These are phyloP conservation scores for Leishmania tarentolae DNA, from an alignment of 208 protist species.

Conservation along the genomic window DNA sequence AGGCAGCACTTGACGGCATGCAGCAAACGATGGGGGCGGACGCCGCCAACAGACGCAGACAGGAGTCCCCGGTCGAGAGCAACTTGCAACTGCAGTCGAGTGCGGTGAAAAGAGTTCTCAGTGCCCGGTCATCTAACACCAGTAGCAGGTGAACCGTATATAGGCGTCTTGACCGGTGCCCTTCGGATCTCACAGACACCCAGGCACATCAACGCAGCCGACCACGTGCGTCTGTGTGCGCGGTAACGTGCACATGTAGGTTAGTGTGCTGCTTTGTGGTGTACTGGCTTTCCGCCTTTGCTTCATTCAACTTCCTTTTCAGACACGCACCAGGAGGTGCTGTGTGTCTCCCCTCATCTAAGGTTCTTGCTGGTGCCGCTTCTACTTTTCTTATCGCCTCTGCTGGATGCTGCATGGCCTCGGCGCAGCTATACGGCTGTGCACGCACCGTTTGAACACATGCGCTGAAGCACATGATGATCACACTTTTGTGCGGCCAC, in stretches of 20 bases:
- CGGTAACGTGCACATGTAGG: neutral
- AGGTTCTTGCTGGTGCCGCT: neutral
- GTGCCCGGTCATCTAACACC: neutral
- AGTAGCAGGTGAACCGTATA: neutral
- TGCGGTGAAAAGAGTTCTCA: neutral
- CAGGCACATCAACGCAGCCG: neutral
- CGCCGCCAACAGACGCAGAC: slow-evolving; percentile 69
- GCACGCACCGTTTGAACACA: neutral
- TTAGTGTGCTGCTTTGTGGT: neutral
- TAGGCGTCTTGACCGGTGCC: neutral
- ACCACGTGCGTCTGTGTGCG: neutral
- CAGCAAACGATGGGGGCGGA: slow-evolving; percentile 67
- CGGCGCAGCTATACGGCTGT: neutral
- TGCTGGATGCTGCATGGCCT: neutral
- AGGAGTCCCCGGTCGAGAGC: slow-evolving; percentile 23
- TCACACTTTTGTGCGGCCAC: neutral
- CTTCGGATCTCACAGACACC: neutral
- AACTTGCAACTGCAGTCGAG: neutral
- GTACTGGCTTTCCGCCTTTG: neutral
- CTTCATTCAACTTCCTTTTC: neutral
- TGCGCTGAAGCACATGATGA: neutral
- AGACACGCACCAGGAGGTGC: neutral
- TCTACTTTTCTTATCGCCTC: neutral
- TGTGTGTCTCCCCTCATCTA: neutral
- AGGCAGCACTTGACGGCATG: slow-evolving; percentile 60